Base-by-base conservation (phyloP, 257 asterid species). In the Przewalskia tangutica region DNA sequence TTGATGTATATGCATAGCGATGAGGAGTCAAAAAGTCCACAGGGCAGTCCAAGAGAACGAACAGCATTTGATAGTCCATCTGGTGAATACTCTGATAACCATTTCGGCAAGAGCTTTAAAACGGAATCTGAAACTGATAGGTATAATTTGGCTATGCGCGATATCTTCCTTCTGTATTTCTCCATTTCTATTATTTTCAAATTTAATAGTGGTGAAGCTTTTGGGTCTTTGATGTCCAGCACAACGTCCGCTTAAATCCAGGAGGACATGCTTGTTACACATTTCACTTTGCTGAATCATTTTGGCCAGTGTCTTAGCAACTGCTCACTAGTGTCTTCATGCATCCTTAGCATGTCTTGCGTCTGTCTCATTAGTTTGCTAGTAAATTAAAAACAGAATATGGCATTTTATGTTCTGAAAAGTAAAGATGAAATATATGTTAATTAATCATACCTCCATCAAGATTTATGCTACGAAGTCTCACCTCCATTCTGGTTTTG, bases 1-100 rank as follows among this genome's bases (percentile, higher is more conserved):
- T 89, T 95, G 58, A 82, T 85, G 34, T 89, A 85, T 81, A 20
- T 76, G 36, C 88, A 83, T 79, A 90, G 97, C 36, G 98, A 92
- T 36, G 98, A 92, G 77, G 99, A 93, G 80, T 87, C 97, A 48
- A 91, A 91, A 88, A 96, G 97, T 86, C 92, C 94, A 46, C 93
- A 42, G 75, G 92, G 88, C 64, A 94, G 97, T 89, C 97, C 98
- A 81, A 84, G 83, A 84, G 85, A 93, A 83, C 89, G 82, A 85
- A 82, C 89, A 23, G 51, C 87, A 82, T 84, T 86, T 71, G 93
- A 89, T 83, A 94, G 97, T 83, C 97, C 97, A 44, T 85, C 97
- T 40, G 85, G 81, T 81, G 97, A 91, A 77, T 86, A 89, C 86
- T 81, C 95, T 11, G 97, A 90, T 51, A 84, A 83, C 81, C 94